Evolutionary conservation across 2,329 filamentous ascomycete species (phyloP), one percentile per base, ranked within the genome.

Genomic region (Chrysoporthe puriensis): DNA sequence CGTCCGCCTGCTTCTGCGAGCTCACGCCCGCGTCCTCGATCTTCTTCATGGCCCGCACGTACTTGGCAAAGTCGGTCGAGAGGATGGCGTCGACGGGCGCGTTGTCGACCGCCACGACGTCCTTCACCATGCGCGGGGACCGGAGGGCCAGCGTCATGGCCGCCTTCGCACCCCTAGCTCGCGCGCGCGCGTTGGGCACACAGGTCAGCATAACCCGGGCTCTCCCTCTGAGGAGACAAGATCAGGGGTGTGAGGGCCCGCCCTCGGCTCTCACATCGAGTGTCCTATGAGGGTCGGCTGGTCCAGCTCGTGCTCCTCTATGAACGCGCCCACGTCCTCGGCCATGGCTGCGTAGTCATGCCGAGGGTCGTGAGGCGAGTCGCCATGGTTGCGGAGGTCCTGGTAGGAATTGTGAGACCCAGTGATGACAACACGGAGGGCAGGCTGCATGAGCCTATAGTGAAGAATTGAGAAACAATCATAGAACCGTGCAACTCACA

Each of bases 341-440:
- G 95, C 93, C 86, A 98, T 94, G 57, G 88, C 85, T 1, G 80
- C 78, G 78, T 98, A 98, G 80, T 95, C 90, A 78, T 98, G 96
- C 1, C 83, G 83, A 0, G 83, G 80, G 63, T 88, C 78, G 79
- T 97, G 94, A 1, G 93, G 92, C 1, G 93, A 97, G 50, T 96
- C 91, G 74, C 95, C 95, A 81, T 98, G 95, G 76, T 98, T 98
- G 73, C 95, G 88, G 21, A 97, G 86, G 77, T 98, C 95, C 91
- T 94, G 63, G 42, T 40, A 40, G 26, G 13, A 13, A 11, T 43
- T 5, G 3, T 14, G 21, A 16, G 36, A 6, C 16, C 36, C 18
- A 26, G 36, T 40, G 36, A 40, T 40, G 26, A 26, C 1, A 26
- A 40, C 36, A 40, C 36, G 4, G 4, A 40, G 0, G 6, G 9